These are phyloP conservation scores for Pestalotiopsis sp. DNA, from an alignment of 2,329 filamentous ascomycete species.

Conservation along the genomic window DNA sequence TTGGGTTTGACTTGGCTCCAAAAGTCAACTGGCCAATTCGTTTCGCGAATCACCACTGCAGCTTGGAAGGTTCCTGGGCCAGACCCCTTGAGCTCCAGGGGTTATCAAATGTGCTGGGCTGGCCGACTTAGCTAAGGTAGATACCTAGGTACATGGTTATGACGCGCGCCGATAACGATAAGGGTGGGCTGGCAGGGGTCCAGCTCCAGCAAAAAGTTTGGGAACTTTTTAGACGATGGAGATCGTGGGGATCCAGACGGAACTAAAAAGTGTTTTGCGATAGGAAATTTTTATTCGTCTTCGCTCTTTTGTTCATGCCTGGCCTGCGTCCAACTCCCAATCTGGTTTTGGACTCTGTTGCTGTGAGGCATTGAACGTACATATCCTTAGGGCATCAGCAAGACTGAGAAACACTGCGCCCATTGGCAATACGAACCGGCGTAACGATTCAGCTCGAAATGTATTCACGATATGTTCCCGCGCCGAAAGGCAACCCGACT, in stretches of 20 bases:
- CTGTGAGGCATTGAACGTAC: background rate
- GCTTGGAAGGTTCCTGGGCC: background rate
- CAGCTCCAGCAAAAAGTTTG: slow-evolving; percentile 14
- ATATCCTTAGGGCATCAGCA: background rate
- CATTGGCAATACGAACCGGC: background rate
- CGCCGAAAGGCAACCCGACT: background rate
- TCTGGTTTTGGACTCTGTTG: background rate
- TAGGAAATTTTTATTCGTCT: background rate
- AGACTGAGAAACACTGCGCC: background rate
- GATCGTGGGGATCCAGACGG: slow-evolving; percentile 5
- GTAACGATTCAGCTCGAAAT: slow-evolving; percentile 17
- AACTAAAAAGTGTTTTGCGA: background rate
- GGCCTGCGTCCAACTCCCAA: background rate
- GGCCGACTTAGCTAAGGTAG: background rate
- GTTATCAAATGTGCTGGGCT: background rate
- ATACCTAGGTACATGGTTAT: background rate
- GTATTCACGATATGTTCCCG: slow-evolving; percentile 47
- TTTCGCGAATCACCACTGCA: no score
- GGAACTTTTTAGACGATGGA: slow-evolving; percentile 11
- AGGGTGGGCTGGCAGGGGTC: slow-evolving; percentile 10
- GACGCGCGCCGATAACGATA: slow-evolving; percentile 18
- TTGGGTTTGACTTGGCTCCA: no score
- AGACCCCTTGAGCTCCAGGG: background rate
- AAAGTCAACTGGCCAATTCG: no score
- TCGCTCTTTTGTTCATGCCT: background rate